These are phyloP conservation scores for Salvia sclarea DNA, from an alignment of 305 asterid genomes.

Conservation along the genomic window DNA sequence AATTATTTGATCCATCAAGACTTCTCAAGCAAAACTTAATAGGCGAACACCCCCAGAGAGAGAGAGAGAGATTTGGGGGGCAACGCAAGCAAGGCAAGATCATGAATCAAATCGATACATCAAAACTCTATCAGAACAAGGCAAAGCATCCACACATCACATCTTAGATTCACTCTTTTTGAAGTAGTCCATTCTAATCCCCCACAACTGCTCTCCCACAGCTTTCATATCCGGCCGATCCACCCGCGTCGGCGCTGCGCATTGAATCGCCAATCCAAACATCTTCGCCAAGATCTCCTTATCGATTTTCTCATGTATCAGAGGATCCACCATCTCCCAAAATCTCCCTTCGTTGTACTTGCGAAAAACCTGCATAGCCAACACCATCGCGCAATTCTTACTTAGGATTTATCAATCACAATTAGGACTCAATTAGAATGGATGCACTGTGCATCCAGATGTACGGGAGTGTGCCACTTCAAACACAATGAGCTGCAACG, in stretches of 20 bases:
- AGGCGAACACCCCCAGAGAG: no score
- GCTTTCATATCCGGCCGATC: constrained; percentile 96
- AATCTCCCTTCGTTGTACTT: constrained; percentile 59
- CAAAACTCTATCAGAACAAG: constrained; percentile 20
- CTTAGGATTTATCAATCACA: no score
- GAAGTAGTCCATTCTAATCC: constrained; percentile 77
- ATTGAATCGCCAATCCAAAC: constrained; percentile 78
- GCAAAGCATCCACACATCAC: neutral
- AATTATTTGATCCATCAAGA: no score
- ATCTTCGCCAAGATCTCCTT: constrained; percentile 60
- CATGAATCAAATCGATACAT: neutral
- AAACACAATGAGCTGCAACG: no score
- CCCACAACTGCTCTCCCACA: constrained; percentile 89
- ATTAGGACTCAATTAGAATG: no score
- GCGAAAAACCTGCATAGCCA: constrained; percentile 62
- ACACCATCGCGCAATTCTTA: neutral
- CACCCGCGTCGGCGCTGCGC: constrained; percentile 85
- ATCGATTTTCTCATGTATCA: constrained; percentile 54
- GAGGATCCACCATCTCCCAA: constrained; percentile 73
- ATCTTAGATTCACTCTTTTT: constrained; percentile 28
- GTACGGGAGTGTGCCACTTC: no score
- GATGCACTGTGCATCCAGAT: no score
- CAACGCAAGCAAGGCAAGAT: neutral
- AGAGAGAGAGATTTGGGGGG: neutral
- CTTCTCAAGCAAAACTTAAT: no score